A percentile compares a stretch with the other conserved stretches of the same genome.
Conservation (phyloP, 2,329 filamentous ascomycete species). For the Fusarium avenaceum region DNA sequence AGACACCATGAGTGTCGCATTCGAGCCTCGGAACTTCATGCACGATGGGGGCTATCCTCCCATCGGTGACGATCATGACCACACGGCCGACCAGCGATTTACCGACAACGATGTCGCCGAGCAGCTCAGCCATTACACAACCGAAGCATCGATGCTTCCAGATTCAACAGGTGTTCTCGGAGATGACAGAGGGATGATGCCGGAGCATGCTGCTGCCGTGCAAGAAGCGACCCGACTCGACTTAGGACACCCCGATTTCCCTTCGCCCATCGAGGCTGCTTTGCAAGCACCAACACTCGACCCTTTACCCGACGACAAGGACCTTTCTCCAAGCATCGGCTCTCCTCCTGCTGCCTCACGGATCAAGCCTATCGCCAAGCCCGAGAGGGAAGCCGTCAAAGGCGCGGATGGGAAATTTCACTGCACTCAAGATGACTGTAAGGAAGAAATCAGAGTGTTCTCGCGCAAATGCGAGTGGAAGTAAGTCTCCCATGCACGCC, state of each 20-base stretch:
- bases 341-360: slow-evolving; percentile 56
- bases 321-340: slow-evolving; percentile 50
- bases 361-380: slow-evolving; percentile 69
- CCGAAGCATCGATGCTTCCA: slow-evolving; percentile 55
- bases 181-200: slow-evolving; percentile 54
- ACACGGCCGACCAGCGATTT: slow-evolving; percentile 58
- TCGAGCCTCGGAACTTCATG: slow-evolving; percentile 64
- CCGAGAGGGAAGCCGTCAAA: slow-evolving; percentile 68
- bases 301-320: slow-evolving; percentile 53
- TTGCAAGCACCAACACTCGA: slow-evolving; percentile 53
- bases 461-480: slow-evolving; percentile 93
- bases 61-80: slow-evolving; percentile 61
- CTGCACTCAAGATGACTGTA: slow-evolving; percentile 79
- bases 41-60: slow-evolving; percentile 63
- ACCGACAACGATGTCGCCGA: slow-evolving; percentile 60
- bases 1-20: slow-evolving; percentile 65
- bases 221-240: slow-evolving; percentile 58
- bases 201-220: slow-evolving; percentile 56
- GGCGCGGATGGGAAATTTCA: slow-evolving; percentile 81
- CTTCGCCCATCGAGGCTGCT: slow-evolving; percentile 53
- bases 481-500: slow-evolving; percentile 67
- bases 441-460: slow-evolving; percentile 74
- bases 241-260: slow-evolving; percentile 52
- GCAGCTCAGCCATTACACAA: slow-evolving; percentile 60
- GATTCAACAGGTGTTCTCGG: slow-evolving; percentile 56